Evolutionary conservation across 2,329 filamentous ascomycete genomes (phyloP).

Genomic region (Zymoseptoria brevis): DNA sequence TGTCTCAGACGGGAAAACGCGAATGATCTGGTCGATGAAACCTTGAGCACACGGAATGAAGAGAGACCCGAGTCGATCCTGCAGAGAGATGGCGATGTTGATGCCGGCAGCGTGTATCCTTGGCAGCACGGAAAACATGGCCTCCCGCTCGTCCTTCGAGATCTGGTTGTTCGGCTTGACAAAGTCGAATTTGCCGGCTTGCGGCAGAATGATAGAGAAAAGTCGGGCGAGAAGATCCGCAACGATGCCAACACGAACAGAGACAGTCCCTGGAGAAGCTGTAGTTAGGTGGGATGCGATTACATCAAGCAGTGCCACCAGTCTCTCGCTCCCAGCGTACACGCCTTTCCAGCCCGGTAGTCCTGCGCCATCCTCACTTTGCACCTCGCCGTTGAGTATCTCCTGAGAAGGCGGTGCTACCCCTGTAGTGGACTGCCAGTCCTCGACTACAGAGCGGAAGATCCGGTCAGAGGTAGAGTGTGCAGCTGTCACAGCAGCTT

Average conservation of each 20-base stretch:
- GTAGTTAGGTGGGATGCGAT: constrained; percentile 56
- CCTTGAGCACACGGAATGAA: constrained; percentile 54
- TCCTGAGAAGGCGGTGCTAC: constrained; percentile 20
- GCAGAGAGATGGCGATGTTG: constrained; percentile 50
- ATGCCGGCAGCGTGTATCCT: constrained; percentile 66
- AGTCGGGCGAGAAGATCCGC: constrained; percentile 64
- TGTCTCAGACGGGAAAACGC: constrained; percentile 55
- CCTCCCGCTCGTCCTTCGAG: constrained; percentile 71
- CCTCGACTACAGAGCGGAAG: constrained; percentile 70
- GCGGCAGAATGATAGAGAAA: constrained; percentile 53
- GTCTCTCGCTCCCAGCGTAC: constrained; percentile 61
- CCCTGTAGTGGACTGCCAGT: constrained; percentile 62
- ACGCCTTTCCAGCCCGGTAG: constrained; percentile 68
- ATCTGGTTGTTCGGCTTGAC: constrained; percentile 65
- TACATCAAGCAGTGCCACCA: constrained; percentile 58
- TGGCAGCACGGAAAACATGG: constrained; percentile 65
- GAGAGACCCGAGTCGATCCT: constrained; percentile 50
- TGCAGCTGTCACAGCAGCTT: constrained; percentile 52
- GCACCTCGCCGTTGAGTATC: constrained; percentile 13
- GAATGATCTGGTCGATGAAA: constrained; percentile 62
- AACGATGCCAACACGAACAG: constrained; percentile 59
- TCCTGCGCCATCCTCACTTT: constrained; percentile 30
- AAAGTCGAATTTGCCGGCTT: constrained; percentile 34
- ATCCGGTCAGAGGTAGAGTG: constrained; percentile 69
- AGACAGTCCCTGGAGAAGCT: constrained; percentile 57